Evolutionary conservation across 345 rosid species (phyloP).

Genomic region (Camelina neglecta): DNA sequence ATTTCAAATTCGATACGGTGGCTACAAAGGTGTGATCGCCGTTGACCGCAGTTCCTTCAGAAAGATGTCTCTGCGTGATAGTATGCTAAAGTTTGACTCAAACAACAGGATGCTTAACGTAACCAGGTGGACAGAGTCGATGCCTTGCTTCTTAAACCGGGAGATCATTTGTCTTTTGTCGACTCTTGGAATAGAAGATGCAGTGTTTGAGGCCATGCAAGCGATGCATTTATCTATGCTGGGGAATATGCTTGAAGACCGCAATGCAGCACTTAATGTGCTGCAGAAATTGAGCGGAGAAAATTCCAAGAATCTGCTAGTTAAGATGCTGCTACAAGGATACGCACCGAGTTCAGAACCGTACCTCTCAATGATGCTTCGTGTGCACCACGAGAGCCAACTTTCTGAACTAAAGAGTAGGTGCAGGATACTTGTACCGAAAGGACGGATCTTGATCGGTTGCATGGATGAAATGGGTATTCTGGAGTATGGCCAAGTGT

Average conservation of each 20-base stretch:
- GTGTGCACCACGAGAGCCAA: slow-evolving; percentile 65
- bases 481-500: slow-evolving; percentile 87
- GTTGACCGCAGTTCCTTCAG: slow-evolving; percentile 77
- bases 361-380: slow-evolving; percentile 90
- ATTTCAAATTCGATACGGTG: slow-evolving; percentile 95
- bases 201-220: slow-evolving; percentile 68
- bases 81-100: slow-evolving; percentile 91
- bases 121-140: slow-evolving; percentile 78
- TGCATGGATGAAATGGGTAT: slow-evolving; percentile 84
- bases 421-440: slow-evolving; percentile 80
- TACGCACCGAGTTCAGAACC: slow-evolving; percentile 78
- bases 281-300: slow-evolving; percentile 64
- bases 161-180: slow-evolving; percentile 86
- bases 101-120: slow-evolving; percentile 85
- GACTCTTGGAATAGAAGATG: slow-evolving; percentile 79
- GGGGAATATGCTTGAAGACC: slow-evolving; percentile 64
- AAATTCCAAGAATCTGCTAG: slow-evolving; percentile 59
- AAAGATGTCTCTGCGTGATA: slow-evolving; percentile 78
- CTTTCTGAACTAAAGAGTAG: slow-evolving; percentile 71
- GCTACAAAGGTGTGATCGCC: slow-evolving; percentile 91
- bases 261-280: slow-evolving; percentile 70
- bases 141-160: slow-evolving; percentile 91
- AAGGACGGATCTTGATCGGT: slow-evolving; percentile 82
- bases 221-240: slow-evolving; percentile 62
- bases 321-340: slow-evolving; percentile 75